A percentile compares a stretch with the other conserved stretches of the same genome.
Evolutionary conservation across 495 filamentous ascomycete genomes (phyloP).

Genomic region (Penicillium cosmopolitanum): DNA sequence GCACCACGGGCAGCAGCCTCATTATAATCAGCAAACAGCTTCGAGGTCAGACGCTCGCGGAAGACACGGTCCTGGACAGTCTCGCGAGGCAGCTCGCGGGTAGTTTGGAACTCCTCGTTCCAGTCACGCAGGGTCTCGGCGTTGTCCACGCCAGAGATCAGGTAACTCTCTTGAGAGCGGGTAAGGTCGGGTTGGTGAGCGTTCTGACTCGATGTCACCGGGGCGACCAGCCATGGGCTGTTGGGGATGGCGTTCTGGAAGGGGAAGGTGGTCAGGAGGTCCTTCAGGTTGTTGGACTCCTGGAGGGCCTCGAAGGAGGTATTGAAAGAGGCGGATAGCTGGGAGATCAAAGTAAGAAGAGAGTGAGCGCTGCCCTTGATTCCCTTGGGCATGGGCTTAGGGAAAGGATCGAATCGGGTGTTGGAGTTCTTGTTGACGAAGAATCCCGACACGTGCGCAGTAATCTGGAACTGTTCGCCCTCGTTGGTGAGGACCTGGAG

Average conservation of each 20-base stretch:
- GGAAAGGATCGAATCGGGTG: slow-evolving; percentile 88
- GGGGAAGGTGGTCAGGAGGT: slow-evolving; percentile 90
- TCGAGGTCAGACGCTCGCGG: slow-evolving; percentile 88
- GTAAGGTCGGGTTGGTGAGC: slow-evolving; percentile 82
- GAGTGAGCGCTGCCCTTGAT: slow-evolving; percentile 72
- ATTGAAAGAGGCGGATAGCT: slow-evolving; percentile 82
- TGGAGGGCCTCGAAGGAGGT: slow-evolving; percentile 73
- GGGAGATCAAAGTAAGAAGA: slow-evolving; percentile 74
- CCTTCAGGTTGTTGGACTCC: slow-evolving; percentile 77
- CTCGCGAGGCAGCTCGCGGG: slow-evolving; percentile 88
- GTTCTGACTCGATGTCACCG: slow-evolving; percentile 60
- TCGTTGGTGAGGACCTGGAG: slow-evolving; percentile 86
- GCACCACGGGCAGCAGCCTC: slow-evolving; percentile 93
- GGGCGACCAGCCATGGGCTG: slow-evolving; percentile 87
- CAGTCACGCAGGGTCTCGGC: slow-evolving; percentile 94
- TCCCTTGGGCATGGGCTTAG: slow-evolving; percentile 67
- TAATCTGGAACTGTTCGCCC: slow-evolving; percentile 91
- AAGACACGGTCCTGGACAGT: slow-evolving; percentile 95
- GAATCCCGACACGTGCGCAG: slow-evolving; percentile 90
- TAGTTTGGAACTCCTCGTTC: slow-evolving; percentile 99
- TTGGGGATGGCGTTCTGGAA: slow-evolving; percentile 91
- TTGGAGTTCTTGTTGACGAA: slow-evolving; percentile 93
- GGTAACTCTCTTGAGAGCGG: slow-evolving; percentile 88
- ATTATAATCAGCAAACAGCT: slow-evolving; percentile 96
- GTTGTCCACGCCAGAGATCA: slow-evolving; percentile 87